Evolutionary conservation across 2,329 filamentous ascomycete species (phyloP), one percentile per base, ranked within the genome.

Genomic region (Graphilbum ipis-grandicollis): DNA sequence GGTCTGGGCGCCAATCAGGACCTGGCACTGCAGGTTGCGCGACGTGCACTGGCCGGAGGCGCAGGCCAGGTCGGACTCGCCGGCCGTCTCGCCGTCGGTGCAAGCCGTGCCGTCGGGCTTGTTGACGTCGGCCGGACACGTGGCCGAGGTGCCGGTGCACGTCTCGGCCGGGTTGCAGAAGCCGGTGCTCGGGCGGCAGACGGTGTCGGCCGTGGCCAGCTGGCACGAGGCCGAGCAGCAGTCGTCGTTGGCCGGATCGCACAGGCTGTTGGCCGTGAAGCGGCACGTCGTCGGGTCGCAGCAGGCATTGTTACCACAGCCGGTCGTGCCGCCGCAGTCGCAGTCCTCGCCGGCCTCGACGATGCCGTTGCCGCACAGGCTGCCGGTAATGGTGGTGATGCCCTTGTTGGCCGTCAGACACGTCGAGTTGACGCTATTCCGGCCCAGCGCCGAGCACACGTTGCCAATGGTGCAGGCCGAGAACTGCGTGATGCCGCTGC

Each of bases 31-130:
- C 50, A 77, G 68, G 54, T 94, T 75, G 44, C 90, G 77, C 37
- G 80, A 90, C 4, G 90, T 98, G 56, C 90, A 98, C 57, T 96
- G 88, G 12, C 90, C 90, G 33, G 80, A 86, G 22, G 90, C 84
- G 52, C 90, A 98, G 23, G 71, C 59, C 23, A 96, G 67, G 2
- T 71, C 70, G 2, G 53, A 47, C 13, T 76, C 76, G 30, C 57
- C 51, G 26, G 6, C 26, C 9, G 26, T 13, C 35, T 62, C 59
- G 25, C 83, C 84, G n/a, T n/a, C n/a, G n/a, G n/a, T n/a, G 51
- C 90, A 98, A 15, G 58, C 57, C 4, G 70, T 62, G 43, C 75
- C 90, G 52, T 96, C 76, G 0, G 71, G 59, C 34, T 74, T 63
- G 46, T 73, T 79, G 36, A 62, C 47, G 53, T 98, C 84, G 2